These are phyloP conservation scores for Ulota crispa DNA, from an alignment of 225 moss, liverwort and hornwort genomes.

Conservation along the genomic window DNA sequence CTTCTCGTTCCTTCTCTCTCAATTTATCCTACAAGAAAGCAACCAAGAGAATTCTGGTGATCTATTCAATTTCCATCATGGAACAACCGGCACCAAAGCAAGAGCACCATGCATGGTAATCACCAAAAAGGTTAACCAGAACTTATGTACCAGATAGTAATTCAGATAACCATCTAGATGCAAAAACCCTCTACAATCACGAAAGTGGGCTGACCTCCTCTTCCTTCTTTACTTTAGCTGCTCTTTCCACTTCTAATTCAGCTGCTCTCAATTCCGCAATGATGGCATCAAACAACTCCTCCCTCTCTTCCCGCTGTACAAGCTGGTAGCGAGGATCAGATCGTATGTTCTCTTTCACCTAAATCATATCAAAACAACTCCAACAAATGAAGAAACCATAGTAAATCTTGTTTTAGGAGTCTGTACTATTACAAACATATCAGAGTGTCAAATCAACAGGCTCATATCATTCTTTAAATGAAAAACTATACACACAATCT, in stretches of 20 bases:
- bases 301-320: constrained; percentile 79
- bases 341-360: constrained; percentile 76
- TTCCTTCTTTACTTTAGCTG: constrained; percentile 79
- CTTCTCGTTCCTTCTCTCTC: constrained; percentile 80
- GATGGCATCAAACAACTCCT: constrained; percentile 69
- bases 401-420: not conserved
- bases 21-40: constrained; percentile 61
- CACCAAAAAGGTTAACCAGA: not conserved
- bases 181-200: constrained; percentile 1
- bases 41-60: not conserved
- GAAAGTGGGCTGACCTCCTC: constrained; percentile 61
- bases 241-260: constrained; percentile 82
- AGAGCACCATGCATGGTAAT: not conserved
- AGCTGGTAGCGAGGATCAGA: constrained; percentile 65
- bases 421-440: not conserved
- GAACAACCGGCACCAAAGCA: not conserved
- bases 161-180: not conserved
- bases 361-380: constrained; percentile 16
- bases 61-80: not conserved
- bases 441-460: not conserved
- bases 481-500: not conserved
- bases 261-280: constrained; percentile 70
- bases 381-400: constrained; percentile 4
- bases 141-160: not conserved
- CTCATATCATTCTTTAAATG: not conserved